Evolutionary conservation across 2,329 filamentous ascomycete species (phyloP).

Genomic region (Cyclaneusma minus): DNA sequence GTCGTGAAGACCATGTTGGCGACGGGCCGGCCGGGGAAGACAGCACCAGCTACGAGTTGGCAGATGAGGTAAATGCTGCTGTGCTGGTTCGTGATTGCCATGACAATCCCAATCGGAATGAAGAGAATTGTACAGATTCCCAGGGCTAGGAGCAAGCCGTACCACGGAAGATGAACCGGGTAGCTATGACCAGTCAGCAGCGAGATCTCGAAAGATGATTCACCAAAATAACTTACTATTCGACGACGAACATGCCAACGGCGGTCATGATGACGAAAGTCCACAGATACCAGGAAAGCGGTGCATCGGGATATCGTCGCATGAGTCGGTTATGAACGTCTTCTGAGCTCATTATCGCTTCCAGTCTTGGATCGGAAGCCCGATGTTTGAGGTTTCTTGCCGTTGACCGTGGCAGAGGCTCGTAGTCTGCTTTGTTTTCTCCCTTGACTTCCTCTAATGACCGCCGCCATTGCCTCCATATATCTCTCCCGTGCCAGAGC

Average conservation of each 20-base stretch:
- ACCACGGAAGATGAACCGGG: slow-evolving; percentile 73
- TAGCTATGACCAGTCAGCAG: slow-evolving; percentile 33
- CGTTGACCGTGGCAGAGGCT: slow-evolving; percentile 24
- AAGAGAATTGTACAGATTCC: slow-evolving; percentile 68
- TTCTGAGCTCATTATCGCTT: slow-evolving; percentile 49
- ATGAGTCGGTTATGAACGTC: slow-evolving; percentile 78
- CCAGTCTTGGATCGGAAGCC: slow-evolving; percentile 24
- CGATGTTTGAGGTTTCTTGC: slow-evolving; percentile 6
- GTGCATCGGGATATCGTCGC: slow-evolving; percentile 68
- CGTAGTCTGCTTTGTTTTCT: slow-evolving; percentile 33
- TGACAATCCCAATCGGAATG: slow-evolving; percentile 82
- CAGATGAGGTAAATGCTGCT: slow-evolving; percentile 77
- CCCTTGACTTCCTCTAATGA: slow-evolving; percentile 48
- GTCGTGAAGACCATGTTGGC: slow-evolving; percentile 92
- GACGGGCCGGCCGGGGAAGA: slow-evolving; percentile 73
- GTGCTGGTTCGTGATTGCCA: slow-evolving; percentile 85
- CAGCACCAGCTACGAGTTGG: slow-evolving; percentile 66
- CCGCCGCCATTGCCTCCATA: slow-evolving; percentile 59
- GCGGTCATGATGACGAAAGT: slow-evolving; percentile 64
- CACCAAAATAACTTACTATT: slow-evolving; percentile 45
- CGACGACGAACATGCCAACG: slow-evolving; percentile 70
- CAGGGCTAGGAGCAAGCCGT: slow-evolving; percentile 66
- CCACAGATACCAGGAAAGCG: slow-evolving; percentile 63
- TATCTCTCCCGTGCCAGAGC: slow-evolving; percentile 75
- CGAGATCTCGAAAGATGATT: not conserved